A percentile compares a stretch with the other conserved stretches of the same genome.
These are phyloP conservation scores for Aurantiochytrium sp. DNA, from an alignment of 108 stramenopile genomes.

Conservation along the genomic window DNA sequence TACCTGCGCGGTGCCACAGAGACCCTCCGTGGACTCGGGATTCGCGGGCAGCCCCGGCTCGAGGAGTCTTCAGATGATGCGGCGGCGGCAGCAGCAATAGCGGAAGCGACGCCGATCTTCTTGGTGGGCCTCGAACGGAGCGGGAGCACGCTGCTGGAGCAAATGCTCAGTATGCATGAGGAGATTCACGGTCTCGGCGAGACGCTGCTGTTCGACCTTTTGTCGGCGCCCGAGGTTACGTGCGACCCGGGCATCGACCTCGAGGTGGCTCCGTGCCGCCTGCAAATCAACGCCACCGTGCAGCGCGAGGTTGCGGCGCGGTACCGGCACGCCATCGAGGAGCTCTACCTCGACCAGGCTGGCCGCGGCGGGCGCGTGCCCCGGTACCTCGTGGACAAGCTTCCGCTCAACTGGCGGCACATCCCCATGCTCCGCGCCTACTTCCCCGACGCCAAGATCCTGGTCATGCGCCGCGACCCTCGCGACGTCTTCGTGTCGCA, in stretches of 20 bases:
- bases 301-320: too few species aligned
- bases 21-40: not conserved
- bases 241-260: not conserved
- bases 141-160: not conserved
- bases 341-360: not conserved
- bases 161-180: not conserved
- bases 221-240: not conserved
- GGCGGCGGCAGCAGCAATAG: too few species aligned
- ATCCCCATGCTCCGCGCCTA: not conserved
- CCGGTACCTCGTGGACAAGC: not conserved
- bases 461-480: not conserved
- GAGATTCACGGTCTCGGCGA: not conserved
- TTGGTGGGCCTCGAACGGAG: not conserved
- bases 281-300: not conserved
- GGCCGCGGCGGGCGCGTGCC: not conserved
- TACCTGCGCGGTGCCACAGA: not conserved
- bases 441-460: not conserved
- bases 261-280: not conserved
- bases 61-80: too few species aligned
- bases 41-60: not conserved
- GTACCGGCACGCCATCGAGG: not conserved
- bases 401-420: not conserved
- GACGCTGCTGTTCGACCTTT: not conserved
- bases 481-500: not conserved
- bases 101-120: too few species aligned